Percentiles rank a stretch among this genome's conserved stretches.
phyloP scores from a whole-genome alignment of 163 green algal genomes.

The Prototheca cutis region DNA sequence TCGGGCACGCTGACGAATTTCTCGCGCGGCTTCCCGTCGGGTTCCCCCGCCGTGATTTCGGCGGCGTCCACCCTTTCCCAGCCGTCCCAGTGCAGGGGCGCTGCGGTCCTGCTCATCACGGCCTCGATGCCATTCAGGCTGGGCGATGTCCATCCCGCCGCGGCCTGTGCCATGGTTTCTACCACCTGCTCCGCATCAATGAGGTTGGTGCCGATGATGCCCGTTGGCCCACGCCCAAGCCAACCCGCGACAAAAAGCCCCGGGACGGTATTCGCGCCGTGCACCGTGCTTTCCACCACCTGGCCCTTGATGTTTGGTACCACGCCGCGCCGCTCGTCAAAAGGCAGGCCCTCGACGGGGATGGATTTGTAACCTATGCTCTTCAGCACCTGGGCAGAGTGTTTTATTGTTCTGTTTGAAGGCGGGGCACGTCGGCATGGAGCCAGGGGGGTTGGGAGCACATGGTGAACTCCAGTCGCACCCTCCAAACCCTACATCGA shows the following conservation, averaged over 20 bases:
- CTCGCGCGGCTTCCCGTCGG: slow-evolving; percentile 44
- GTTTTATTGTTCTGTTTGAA: too few species aligned
- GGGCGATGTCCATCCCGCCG: background rate
- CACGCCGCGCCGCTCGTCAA: slow-evolving; percentile 53
- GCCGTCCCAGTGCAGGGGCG: slow-evolving; percentile 31
- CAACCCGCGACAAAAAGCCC: slow-evolving; percentile 82
- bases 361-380: slow-evolving; percentile 79
- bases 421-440: too few species aligned
- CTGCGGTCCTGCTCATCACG: slow-evolving; percentile 9
- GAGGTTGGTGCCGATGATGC: slow-evolving; percentile 89
- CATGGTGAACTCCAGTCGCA: too few species aligned
- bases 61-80: slow-evolving; percentile 53
- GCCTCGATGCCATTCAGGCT: background rate
- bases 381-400: slow-evolving; percentile 76
- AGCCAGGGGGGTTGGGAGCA: too few species aligned
- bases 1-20: slow-evolving; percentile 39
- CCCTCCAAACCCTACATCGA: too few species aligned
- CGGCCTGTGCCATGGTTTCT: slow-evolving; percentile 28
- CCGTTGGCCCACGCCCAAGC: slow-evolving; percentile 75
- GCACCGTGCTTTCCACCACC: slow-evolving; percentile 25
- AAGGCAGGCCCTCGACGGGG: slow-evolving; percentile 65
- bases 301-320: slow-evolving; percentile 65
- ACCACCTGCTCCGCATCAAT: slow-evolving; percentile 74
- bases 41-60: slow-evolving; percentile 39
- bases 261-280: slow-evolving; percentile 13